Base-by-base conservation (phyloP, 2,329 filamentous ascomycete species). In the Lecanicillium sp. region DNA sequence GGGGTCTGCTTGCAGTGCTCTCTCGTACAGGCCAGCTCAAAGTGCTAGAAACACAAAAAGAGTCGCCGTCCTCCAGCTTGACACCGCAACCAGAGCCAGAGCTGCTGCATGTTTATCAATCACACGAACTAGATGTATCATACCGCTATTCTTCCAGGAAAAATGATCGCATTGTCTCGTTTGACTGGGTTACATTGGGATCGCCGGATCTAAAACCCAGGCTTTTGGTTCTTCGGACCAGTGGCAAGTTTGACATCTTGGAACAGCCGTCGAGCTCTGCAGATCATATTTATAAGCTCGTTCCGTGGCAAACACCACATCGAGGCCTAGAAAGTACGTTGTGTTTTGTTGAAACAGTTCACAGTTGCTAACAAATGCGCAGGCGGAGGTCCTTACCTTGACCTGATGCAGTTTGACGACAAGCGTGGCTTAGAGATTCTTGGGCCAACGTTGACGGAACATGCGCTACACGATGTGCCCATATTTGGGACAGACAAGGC, bases 181-280 rank as follows among this genome's bases (percentile, higher is more conserved):
- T 82, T 53, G 78, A 83, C 52, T 83, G 78, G 78, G 62, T 81
- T 9, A 80, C 73, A 4, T 61, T 80, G 33, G 65, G 70, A 9
- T 75, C 72, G 4, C 63, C 73, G 4, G 66, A 68, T 12, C 51
- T 79, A 35, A 69, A 69, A 17, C 75, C 76, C 20, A 67, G 78
- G n/a, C 59, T 78, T 29, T 54, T 82, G 17, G 75, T 76, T 2
- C 55, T 82, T 18, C 67, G 77, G 18, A 74, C 74, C 25, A 80
- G 72, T 45, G 76, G 78, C 14, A 64, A 62, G 12, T 77, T 80
- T 51, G 75, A 78, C 20, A 75, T 83, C 14, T 53, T 82, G 18
- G 72, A 80, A 45, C 73, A 75, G 49, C 75, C 78, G 4, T 73
- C 75, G 1, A 66, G 68, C 41, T 74, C 74, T 2, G 66, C 71